phyloP scores from a whole-genome alignment of 2,329 filamentous ascomycete genomes.

The Ascocoryne sarcoides region DNA sequence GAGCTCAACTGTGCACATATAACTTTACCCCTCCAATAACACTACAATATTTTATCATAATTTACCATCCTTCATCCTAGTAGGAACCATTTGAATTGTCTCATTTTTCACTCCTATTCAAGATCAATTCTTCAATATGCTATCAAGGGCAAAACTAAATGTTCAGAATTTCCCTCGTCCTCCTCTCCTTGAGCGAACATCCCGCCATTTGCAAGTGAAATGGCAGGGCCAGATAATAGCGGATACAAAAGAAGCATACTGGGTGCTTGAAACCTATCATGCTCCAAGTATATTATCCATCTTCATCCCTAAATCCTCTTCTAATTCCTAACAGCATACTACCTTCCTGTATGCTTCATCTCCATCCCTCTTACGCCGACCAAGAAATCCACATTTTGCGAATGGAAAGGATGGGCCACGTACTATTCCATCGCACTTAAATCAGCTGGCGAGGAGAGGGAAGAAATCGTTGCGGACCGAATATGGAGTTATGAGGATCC shows the following conservation, averaged over 20 bases:
- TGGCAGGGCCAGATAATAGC: conserved; percentile 47
- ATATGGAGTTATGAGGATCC: conserved; percentile 53
- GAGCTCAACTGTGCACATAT: conserved; percentile 11
- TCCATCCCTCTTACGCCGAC: conserved; percentile 39
- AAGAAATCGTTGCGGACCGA: conserved; percentile 37
- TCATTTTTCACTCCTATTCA: background rate
- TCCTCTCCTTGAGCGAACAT: conserved; percentile 44
- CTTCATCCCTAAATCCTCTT: no score
- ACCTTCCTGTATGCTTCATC: conserved; percentile 44
- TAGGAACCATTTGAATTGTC: no score
- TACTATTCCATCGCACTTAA: conserved; percentile 44
- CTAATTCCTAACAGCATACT: conserved; percentile 46
- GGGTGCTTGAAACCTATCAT: conserved; percentile 55
- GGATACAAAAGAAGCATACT: conserved; percentile 49
- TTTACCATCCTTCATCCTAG: no score
- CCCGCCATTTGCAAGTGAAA: conserved; percentile 46
- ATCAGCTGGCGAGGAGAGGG: conserved; percentile 11
- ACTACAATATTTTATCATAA: no score
- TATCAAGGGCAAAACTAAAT: conserved; percentile 38
- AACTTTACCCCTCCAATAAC: conserved; percentile 12
- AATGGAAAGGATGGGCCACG: conserved; percentile 53
- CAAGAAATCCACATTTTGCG: conserved; percentile 40
- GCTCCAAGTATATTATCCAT: no score
- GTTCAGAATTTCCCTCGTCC: conserved; percentile 51
- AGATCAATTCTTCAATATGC: conserved; percentile 26